Base-by-base conservation (phyloP, 2,329 filamentous ascomycete species). In the Xylaria sp. region DNA sequence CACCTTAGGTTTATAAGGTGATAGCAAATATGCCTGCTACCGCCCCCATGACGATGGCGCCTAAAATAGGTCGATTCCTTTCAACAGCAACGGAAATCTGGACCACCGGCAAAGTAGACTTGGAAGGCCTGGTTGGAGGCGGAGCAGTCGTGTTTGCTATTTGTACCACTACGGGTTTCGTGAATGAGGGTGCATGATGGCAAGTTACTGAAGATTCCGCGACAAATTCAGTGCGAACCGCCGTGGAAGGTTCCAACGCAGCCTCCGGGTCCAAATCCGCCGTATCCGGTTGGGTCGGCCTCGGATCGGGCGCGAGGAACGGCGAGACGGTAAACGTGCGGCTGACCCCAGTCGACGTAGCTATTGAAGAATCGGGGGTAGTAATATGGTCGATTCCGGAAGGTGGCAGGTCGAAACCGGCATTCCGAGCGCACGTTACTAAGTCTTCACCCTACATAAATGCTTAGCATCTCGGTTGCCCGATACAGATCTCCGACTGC, bases 371-470 rank as follows among this genome's bases (percentile, higher is more conserved):
- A 24, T 62, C 34, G 47, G 53, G 51, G 19, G 59, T 62, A n/a
- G 68, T 57, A 17, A 61, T 54, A 12, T 66, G 53, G 11, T 47
- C 59, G 27, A 70, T 69, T 61, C 39, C 61, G 2, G 70, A 62
- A 53, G 42, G 58, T 17, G 78, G 78, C 27, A 79, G 63, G 6
- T 67, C 61, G 65, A 81, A 81, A 7, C 78, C 79, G 8, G 76
- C 76, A 50, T 78, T 79, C 27, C 55, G 63, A 11, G 80, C 79
- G 64, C 80, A 82, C 1, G 74, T 75, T 17, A 57, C 71, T 30
- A 81, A 63, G 53, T 81, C 77, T 71, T 81, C 78, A 67, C 72
- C 75, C 79, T 81, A 42, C 21, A 55, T 50, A 30, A 21, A 12
- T 19, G 57, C 62, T 75, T 56, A 72, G 73, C 69, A 68, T 67